Evolutionary conservation across 805 yeast species (phyloP).

Genomic region (Metschnikowia amazonensis): DNA sequence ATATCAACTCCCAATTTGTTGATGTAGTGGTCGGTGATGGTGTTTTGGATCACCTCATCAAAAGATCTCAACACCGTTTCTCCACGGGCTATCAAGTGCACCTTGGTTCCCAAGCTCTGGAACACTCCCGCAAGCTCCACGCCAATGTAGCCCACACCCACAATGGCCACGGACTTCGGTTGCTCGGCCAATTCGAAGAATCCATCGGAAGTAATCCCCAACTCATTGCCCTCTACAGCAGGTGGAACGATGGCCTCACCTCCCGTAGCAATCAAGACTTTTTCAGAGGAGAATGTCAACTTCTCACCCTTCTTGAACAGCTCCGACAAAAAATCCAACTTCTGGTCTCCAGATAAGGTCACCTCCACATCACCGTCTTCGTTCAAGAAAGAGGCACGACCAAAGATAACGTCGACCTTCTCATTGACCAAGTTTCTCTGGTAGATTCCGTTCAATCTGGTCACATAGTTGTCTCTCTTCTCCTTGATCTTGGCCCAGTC

Average conservation of each 20-base stretch:
- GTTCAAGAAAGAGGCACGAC: conserved; percentile 75
- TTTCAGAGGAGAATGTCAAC: conserved; percentile 68
- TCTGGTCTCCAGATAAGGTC: conserved; percentile 41
- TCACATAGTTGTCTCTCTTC: conserved; percentile 89
- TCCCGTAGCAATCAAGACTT: conserved; percentile 88
- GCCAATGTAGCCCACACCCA: conserved; percentile 98
- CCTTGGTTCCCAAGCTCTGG: conserved; percentile 79
- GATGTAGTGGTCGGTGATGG: conserved; percentile 76
- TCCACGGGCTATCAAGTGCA: conserved; percentile 86
- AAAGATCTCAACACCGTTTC: conserved; percentile 86
- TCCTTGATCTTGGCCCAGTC: conserved; percentile 79
- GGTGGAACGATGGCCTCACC: conserved; percentile 76
- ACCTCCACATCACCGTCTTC: conserved; percentile 75
- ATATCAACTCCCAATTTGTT: conserved; percentile 74
- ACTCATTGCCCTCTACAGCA: conserved; percentile 72
- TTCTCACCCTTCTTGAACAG: conserved; percentile 48
- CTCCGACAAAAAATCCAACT: conserved; percentile 31
- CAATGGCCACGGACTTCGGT: conserved; percentile 89
- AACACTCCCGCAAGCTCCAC: conserved; percentile 94
- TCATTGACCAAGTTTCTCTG: conserved; percentile 83
- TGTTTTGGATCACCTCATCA: conserved; percentile 74
- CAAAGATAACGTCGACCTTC: conserved; percentile 81
- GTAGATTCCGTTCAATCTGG: conserved; percentile 88
- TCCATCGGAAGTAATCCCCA: conserved; percentile 86
- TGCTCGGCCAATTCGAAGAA: conserved; percentile 77